A percentile compares a stretch with the other conserved stretches of the same genome.
Conservation (phyloP, 2,329 filamentous ascomycete species). For the Waltergamsia citrina region DNA sequence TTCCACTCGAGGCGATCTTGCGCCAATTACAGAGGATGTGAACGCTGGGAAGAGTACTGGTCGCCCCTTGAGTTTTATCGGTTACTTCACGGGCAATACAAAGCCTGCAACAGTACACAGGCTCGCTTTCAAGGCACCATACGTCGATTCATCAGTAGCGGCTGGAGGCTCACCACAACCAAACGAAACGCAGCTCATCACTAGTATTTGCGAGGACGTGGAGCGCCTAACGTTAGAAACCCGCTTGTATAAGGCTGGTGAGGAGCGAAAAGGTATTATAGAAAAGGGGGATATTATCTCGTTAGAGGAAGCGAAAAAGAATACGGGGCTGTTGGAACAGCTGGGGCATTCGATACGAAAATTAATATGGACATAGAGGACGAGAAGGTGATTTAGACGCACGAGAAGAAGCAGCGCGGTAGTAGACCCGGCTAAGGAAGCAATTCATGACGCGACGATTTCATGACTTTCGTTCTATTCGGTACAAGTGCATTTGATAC, state of each 20-base stretch:
- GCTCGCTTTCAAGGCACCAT: conserved; percentile 47
- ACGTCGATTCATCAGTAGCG: conserved; percentile 41
- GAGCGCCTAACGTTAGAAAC: conserved; percentile 51
- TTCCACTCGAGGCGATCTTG: conserved; percentile 35
- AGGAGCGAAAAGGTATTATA: conserved; percentile 36
- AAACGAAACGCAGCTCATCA: conserved; percentile 46
- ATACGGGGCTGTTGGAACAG: conserved; percentile 78
- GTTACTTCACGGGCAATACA: conserved; percentile 25
- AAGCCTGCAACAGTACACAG: conserved; percentile 20
- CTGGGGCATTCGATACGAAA: conserved; percentile 87
- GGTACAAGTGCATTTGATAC: conserved; percentile 83
- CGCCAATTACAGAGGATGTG: conserved; percentile 12
- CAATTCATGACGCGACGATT: conserved; percentile 6
- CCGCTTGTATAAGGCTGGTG: conserved; percentile 29
- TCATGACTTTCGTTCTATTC: conserved; percentile 11
- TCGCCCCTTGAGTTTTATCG: conserved; percentile 25
- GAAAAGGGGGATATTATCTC: conserved; percentile 67
- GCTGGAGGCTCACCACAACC: conserved; percentile 38
- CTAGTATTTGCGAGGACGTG: conserved; percentile 66
- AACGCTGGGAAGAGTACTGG: no score
- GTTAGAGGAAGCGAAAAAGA: conserved; percentile 74
- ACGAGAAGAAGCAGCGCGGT: no score
- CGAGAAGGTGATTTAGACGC: no score
- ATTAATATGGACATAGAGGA: conserved; percentile 72
- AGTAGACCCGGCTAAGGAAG: neutral